phyloP scores from a whole-genome alignment of 768 basidiomycete species.

The Boletus pseudopeckii region DNA sequence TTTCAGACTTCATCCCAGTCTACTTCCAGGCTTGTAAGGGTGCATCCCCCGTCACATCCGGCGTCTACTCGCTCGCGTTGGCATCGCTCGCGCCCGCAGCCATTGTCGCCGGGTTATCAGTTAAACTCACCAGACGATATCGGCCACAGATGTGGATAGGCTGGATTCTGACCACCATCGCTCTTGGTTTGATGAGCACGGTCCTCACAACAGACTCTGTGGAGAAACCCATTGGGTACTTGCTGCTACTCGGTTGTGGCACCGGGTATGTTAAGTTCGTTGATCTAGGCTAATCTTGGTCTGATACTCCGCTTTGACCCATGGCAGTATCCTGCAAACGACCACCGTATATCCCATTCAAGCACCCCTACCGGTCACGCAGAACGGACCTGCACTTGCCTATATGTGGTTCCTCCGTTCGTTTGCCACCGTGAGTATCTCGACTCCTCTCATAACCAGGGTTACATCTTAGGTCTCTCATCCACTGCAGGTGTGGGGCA shows the following conservation, averaged over 20 bases:
- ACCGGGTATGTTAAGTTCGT: slow-evolving; percentile 1
- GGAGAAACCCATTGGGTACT: slow-evolving; percentile 17
- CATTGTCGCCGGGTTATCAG: slow-evolving; percentile 30
- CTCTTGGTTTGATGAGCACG: slow-evolving; percentile 35
- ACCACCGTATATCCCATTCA: slow-evolving; percentile 43
- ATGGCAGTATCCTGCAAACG: slow-evolving; percentile 2
- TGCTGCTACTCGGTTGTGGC: background rate
- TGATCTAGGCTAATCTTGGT: background rate
- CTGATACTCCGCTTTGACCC: background rate
- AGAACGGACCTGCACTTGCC: slow-evolving; percentile 44
- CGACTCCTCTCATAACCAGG: background rate
- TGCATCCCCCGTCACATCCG: slow-evolving; percentile 33
- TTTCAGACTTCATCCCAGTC: slow-evolving; percentile 40
- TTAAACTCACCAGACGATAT: slow-evolving; percentile 32
- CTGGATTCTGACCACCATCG: slow-evolving; percentile 34
- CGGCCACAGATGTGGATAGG: slow-evolving; percentile 32
- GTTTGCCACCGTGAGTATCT: slow-evolving; percentile 32
- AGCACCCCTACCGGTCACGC: slow-evolving; percentile 39
- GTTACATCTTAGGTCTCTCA: background rate
- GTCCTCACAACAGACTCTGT: slow-evolving; percentile 25
- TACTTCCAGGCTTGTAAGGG: slow-evolving; percentile 44
- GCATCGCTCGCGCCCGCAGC: slow-evolving; percentile 31
- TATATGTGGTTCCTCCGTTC: slow-evolving; percentile 39
- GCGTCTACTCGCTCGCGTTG: slow-evolving; percentile 16
- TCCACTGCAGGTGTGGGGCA: slow-evolving; percentile 42